These are phyloP conservation scores for Guillardia theta DNA, from an alignment of 78 protist genomes.

Conservation along the genomic window DNA sequence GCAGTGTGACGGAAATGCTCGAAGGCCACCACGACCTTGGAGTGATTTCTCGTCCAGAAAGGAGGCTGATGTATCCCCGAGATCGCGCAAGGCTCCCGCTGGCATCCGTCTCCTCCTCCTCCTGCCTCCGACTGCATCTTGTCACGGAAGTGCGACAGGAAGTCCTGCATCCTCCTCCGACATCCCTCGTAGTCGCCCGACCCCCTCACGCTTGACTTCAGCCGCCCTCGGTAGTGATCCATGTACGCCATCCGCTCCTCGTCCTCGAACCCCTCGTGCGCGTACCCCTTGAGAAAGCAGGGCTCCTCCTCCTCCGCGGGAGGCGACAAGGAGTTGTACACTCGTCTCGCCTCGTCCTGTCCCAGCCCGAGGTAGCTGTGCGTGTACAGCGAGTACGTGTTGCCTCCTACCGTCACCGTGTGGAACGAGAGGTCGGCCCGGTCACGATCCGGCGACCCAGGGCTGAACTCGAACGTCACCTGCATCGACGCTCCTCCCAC, in stretches of 20 bases:
- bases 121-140: too few species aligned
- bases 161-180: too few species aligned
- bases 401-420: background rate
- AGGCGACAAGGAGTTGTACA: background rate
- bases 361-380: slow-evolving; percentile 19
- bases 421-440: background rate
- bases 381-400: background rate
- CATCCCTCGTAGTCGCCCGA: too few species aligned
- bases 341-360: background rate
- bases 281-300: background rate
- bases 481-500: background rate
- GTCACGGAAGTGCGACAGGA: too few species aligned
- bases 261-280: too few species aligned
- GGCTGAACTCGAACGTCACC: background rate
- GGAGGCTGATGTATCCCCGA: background rate
- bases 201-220: too few species aligned
- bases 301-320: background rate
- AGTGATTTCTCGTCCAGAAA: background rate
- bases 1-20: background rate
- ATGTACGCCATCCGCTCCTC: too few species aligned
- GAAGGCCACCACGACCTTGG: background rate
- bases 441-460: too few species aligned
- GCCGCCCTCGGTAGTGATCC: too few species aligned
- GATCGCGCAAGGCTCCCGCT: background rate
- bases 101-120: too few species aligned